Evolutionary conservation across 305 asterid species (phyloP).

Genomic region (Fraxinus nigra): DNA sequence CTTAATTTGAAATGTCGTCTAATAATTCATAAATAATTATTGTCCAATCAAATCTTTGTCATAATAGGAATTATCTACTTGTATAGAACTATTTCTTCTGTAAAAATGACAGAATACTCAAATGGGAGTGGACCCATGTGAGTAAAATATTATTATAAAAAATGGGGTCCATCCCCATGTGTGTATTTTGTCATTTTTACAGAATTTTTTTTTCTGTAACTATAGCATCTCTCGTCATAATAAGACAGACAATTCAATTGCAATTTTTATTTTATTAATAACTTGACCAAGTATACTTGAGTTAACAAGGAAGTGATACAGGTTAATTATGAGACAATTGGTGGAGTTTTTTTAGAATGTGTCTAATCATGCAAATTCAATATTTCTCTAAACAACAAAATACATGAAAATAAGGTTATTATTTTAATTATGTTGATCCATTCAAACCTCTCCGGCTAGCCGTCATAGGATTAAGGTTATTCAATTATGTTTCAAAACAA

Average conservation of each 20-base stretch:
- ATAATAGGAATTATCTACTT: not conserved
- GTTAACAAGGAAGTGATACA: not conserved
- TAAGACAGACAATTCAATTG: not conserved
- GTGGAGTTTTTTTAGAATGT: not conserved
- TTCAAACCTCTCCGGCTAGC: not conserved
- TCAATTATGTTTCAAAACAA: not conserved
- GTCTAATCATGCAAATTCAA: not conserved
- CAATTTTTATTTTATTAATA: not conserved
- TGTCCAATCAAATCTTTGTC: not conserved
- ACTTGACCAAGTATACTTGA: not conserved
- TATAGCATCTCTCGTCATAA: too few relatives aligned
- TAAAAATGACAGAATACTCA: too few relatives aligned
- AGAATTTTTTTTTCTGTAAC: too few relatives aligned
- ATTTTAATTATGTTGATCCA: not conserved
- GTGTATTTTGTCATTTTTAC: too few relatives aligned
- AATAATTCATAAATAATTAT: not conserved
- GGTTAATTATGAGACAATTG: not conserved
- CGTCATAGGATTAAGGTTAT: not conserved
- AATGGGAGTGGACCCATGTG: too few relatives aligned
- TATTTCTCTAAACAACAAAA: not conserved
- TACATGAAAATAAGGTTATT: not conserved
- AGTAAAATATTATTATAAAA: too few relatives aligned
- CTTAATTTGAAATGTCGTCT: not conserved
- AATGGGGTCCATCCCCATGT: too few relatives aligned
- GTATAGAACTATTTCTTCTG: too few relatives aligned